phyloP scores from a whole-genome alignment of 2,329 filamentous ascomycete species.

The Paraphoma sp. region DNA sequence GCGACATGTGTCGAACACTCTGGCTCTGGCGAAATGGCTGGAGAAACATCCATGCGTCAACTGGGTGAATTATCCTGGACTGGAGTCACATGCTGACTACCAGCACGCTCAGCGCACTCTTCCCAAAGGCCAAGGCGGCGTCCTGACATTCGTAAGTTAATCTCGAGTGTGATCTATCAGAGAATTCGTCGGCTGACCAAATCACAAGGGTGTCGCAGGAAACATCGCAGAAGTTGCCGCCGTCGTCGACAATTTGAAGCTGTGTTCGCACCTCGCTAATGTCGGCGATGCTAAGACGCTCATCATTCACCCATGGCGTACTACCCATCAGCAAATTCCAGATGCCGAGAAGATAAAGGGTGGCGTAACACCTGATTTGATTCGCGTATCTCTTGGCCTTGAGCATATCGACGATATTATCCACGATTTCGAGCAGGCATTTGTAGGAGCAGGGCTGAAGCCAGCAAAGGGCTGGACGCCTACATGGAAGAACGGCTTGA shows the following conservation, averaged over 20 bases:
- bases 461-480: constrained; percentile 16
- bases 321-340: constrained; percentile 33
- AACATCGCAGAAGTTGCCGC: constrained; percentile 27
- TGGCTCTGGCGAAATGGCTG: constrained; percentile 29
- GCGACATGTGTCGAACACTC: constrained; percentile 28
- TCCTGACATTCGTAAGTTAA: constrained; percentile 25
- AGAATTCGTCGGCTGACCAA: neutral
- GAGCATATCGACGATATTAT: constrained; percentile 30
- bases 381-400: constrained; percentile 23
- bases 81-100: constrained; percentile 27
- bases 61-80: constrained; percentile 37
- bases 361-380: constrained; percentile 27
- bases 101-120: constrained; percentile 22
- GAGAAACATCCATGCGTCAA: constrained; percentile 24
- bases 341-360: constrained; percentile 31
- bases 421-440: constrained; percentile 30
- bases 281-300: constrained; percentile 40
- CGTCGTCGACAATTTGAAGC: constrained; percentile 32
- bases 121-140: constrained; percentile 29
- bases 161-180: neutral
- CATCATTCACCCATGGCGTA: constrained; percentile 34
- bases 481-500: constrained; percentile 18
- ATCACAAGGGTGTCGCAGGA: constrained; percentile 18
- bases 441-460: constrained; percentile 12
- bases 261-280: constrained; percentile 31